A percentile compares a stretch with the other conserved stretches of the same genome.
Conservation (phyloP, 2,329 filamentous ascomycete genomes). For the Blastomyces silverae region DNA sequence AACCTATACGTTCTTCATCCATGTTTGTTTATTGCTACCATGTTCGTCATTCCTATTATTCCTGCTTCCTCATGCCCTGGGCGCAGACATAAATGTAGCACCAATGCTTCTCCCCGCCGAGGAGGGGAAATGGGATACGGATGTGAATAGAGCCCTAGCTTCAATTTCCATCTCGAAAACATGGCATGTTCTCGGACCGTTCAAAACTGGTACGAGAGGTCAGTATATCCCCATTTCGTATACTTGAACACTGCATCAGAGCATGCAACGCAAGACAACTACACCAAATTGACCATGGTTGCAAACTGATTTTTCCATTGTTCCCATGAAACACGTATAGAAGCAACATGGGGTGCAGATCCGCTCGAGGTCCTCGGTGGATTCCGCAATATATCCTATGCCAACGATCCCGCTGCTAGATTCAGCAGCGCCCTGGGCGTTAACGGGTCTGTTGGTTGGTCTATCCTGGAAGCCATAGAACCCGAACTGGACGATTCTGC, state of each 20-base stretch:
- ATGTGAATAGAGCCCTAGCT: conserved; percentile 5
- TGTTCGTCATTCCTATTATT: neutral
- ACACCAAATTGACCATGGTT: conserved; percentile 19
- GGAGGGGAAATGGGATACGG: conserved; percentile 5
- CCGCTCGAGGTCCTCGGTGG: conserved; percentile 50
- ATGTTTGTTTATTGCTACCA: neutral
- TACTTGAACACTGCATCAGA: neutral
- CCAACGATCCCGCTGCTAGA: conserved; percentile 30
- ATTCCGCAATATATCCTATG: conserved; percentile 43
- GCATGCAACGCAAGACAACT: neutral
- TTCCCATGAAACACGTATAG: conserved; percentile 29
- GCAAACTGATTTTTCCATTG: neutral
- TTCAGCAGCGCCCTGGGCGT: conserved; percentile 48
- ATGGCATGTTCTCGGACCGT: conserved; percentile 53
- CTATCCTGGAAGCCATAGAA: conserved; percentile 32
- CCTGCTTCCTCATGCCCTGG: neutral
- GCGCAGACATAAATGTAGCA: neutral
- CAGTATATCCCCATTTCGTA: conserved; percentile 24
- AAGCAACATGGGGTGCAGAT: conserved; percentile 54
- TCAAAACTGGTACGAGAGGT: conserved; percentile 54
- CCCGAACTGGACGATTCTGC: conserved; percentile 24
- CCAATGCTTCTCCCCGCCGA: neutral
- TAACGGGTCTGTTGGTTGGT: conserved; percentile 49
- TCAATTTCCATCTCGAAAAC: conserved; percentile 24
- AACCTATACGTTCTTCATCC: neutral